phyloP scores from a whole-genome alignment of 441 rosid genomes.

The Viola pubescens region DNA sequence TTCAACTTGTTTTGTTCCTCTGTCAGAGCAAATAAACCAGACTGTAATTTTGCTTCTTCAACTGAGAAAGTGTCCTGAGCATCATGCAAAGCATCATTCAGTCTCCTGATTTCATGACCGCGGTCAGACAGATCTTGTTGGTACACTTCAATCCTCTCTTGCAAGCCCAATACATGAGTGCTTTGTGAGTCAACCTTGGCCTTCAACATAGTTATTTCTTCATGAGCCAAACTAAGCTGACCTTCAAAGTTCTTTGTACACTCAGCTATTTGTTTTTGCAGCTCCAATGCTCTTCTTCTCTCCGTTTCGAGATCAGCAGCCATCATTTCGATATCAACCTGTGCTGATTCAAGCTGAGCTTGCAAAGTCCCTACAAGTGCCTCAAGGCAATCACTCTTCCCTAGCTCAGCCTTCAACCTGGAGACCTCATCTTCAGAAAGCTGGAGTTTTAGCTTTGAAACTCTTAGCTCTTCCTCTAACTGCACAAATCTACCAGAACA shows the following conservation, averaged over 20 bases:
- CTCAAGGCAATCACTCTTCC: slow-evolving; percentile 20
- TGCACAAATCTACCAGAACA: slow-evolving; percentile 19
- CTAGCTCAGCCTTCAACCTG: slow-evolving; percentile 36
- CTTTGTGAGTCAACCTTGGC: slow-evolving; percentile 29
- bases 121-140: slow-evolving; percentile 23
- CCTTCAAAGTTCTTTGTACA: slow-evolving; percentile 9
- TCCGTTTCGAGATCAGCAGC: slow-evolving; percentile 36
- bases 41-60: slow-evolving; percentile 40
- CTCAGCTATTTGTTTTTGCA: slow-evolving; percentile 33
- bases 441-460: slow-evolving; percentile 35
- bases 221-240: slow-evolving; percentile 23
- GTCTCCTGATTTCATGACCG: slow-evolving; percentile 24
- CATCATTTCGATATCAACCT: slow-evolving; percentile 27
- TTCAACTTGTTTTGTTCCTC: slow-evolving; percentile 31
- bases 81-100: slow-evolving; percentile 27
- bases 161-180: slow-evolving; percentile 26
- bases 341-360: slow-evolving; percentile 44
- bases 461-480: slow-evolving; percentile 43
- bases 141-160: slow-evolving; percentile 23
- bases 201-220: slow-evolving; percentile 21
- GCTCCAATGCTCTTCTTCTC: slow-evolving; percentile 31
- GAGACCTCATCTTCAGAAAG: slow-evolving; percentile 48
- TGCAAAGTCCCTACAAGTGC: slow-evolving; percentile 24
- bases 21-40: slow-evolving; percentile 27
- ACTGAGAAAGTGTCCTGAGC: slow-evolving; percentile 30